Percentiles rank a stretch among this genome's conserved stretches.
phyloP scores from a whole-genome alignment of 1,284 basidiomycete genomes.

The Xerocomus amazonicus region DNA sequence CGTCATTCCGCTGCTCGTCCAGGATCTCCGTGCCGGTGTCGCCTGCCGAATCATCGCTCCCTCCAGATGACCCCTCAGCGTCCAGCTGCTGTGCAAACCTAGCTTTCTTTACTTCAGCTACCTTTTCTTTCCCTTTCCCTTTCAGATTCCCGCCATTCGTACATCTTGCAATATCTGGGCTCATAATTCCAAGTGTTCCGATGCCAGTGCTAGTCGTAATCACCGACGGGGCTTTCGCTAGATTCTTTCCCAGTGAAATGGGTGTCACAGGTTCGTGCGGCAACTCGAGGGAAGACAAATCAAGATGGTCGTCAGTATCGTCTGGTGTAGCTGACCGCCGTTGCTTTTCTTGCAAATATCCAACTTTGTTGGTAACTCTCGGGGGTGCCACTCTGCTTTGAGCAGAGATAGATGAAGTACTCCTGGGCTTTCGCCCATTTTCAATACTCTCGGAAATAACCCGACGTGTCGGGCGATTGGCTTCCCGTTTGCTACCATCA shows the following conservation, averaged over 20 bases:
- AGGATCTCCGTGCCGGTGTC: slow-evolving; percentile 15
- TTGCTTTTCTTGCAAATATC: slow-evolving; percentile 3
- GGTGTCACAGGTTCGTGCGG: slow-evolving; percentile 46
- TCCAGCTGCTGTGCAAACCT: slow-evolving; percentile 25
- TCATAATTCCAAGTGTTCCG: slow-evolving; percentile 42
- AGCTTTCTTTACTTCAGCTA: slow-evolving; percentile 21
- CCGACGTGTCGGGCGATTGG: slow-evolving; percentile 12
- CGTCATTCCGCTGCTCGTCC: slow-evolving; percentile 4
- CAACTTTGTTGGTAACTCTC: not conserved
- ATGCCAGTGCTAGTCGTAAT: slow-evolving; percentile 15
- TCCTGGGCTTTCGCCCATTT: slow-evolving; percentile 5
- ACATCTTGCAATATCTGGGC: slow-evolving; percentile 48
- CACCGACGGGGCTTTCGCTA: slow-evolving; percentile 7
- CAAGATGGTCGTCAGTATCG: slow-evolving; percentile 11
- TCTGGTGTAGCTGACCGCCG: slow-evolving; percentile 17
- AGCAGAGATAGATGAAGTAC: slow-evolving; percentile 1
- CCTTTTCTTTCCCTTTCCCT: slow-evolving; percentile 31
- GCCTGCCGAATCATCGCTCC: slow-evolving; percentile 24
- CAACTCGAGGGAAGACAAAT: slow-evolving; percentile 52
- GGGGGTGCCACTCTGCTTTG: slow-evolving; percentile 10
- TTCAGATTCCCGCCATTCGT: slow-evolving; percentile 36
- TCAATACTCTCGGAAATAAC: slow-evolving; percentile 20
- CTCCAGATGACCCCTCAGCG: slow-evolving; percentile 35
- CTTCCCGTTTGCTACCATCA: not conserved
- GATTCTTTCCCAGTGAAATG: slow-evolving; percentile 34